Conservation (phyloP, 2,329 filamentous ascomycete genomes). For the Rhynchosporium graminicola region DNA sequence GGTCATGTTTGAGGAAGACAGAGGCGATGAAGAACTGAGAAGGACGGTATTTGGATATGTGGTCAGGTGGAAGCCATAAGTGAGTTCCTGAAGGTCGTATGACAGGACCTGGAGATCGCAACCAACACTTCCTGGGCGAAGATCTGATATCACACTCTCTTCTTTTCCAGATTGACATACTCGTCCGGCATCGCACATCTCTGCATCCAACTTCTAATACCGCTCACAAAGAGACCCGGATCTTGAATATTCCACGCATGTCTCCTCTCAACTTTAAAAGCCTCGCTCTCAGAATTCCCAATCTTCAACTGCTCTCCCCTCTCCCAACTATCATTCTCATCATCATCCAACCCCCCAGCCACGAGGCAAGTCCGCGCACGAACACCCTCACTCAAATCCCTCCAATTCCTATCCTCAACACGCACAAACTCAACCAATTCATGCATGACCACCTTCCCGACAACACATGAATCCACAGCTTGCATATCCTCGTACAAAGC, state of each 20-base stretch:
- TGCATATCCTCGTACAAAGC: conserved; percentile 11
- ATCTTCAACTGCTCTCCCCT: conserved; percentile 3
- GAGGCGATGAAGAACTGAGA: conserved; percentile 77
- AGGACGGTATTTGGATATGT: conserved; percentile 63
- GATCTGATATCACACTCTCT: background rate
- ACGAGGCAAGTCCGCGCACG: conserved; percentile 10
- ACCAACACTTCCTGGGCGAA: background rate
- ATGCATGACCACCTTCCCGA: background rate
- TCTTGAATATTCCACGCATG: conserved; percentile 18
- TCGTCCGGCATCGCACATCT: background rate
- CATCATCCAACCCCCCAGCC: background rate
- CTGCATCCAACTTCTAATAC: conserved; percentile 10
- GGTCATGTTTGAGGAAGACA: conserved; percentile 87
- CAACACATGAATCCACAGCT: background rate
- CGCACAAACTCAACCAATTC: background rate
- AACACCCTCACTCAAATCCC: background rate
- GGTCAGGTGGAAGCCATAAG: conserved; percentile 33
- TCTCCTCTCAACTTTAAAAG: conserved; percentile 8
- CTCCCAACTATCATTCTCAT: background rate
- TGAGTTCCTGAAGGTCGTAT: background rate
- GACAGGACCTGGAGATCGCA: background rate
- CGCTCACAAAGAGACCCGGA: conserved; percentile 14
- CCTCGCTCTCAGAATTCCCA: conserved; percentile 11
- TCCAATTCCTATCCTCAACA: conserved; percentile 7
- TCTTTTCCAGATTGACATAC: background rate